Percentiles rank a stretch among this genome's conserved stretches.
Evolutionary conservation across 176 grass and related monocot species (phyloP).

Genomic region (Cocos nucifera): DNA sequence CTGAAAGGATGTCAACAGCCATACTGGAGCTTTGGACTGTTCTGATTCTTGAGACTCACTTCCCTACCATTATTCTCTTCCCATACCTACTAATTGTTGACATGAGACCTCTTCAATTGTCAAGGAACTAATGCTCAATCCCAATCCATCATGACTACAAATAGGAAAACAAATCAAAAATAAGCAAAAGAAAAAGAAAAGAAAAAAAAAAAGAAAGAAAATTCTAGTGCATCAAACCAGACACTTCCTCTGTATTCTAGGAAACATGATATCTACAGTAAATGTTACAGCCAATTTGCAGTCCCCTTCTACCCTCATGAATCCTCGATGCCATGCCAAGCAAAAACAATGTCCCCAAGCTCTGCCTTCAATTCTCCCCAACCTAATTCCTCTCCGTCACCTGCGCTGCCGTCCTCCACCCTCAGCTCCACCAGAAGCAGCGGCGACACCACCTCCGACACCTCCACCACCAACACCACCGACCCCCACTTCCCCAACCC

Average conservation of each 20-base stretch:
- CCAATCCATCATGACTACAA: background rate
- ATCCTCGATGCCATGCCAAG: slow-evolving; percentile 40
- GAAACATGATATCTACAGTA: background rate
- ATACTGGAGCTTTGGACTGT: too few species aligned
- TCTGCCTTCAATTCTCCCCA: slow-evolving; percentile 60
- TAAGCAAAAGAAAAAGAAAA: slow-evolving; percentile 2
- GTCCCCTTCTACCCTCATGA: background rate
- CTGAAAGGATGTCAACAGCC: too few species aligned
- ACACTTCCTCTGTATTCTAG: background rate
- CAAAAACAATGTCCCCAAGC: slow-evolving; percentile 55
- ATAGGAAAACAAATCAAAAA: slow-evolving; percentile 1
- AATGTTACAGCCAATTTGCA: too few species aligned
- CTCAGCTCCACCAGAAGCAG: slow-evolving; percentile 60
- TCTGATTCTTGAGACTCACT: too few species aligned
- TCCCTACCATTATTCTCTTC: too few species aligned
- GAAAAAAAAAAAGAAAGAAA: background rate
- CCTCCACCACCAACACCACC: slow-evolving; percentile 39
- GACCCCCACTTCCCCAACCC: slow-evolving; percentile 4
- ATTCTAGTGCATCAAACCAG: too few species aligned
- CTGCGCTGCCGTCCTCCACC: slow-evolving; percentile 27
- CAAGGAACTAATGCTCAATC: too few species aligned
- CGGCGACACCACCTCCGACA: slow-evolving; percentile 49
- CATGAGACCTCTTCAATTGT: too few species aligned
- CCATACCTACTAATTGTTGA: too few species aligned
- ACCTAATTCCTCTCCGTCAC: slow-evolving; percentile 24